Base-by-base conservation (phyloP, 2,329 filamentous ascomycete genomes). In the Ascochyta clinopodiicola region DNA sequence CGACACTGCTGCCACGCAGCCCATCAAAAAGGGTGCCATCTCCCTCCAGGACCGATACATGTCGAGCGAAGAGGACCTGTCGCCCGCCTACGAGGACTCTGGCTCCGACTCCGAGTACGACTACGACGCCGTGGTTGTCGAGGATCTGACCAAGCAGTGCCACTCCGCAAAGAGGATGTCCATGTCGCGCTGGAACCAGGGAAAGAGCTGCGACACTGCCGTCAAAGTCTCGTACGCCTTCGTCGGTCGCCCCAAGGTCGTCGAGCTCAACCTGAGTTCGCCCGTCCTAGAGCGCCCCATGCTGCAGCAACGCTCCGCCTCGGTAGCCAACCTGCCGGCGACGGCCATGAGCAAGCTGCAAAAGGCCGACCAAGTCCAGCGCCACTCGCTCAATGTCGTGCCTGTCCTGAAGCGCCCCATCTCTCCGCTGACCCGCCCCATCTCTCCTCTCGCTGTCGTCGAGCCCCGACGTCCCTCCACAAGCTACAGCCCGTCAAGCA, bases 31-130 rank as follows among this genome's bases (percentile, higher is more conserved):
- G 48, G 66, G 72, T 19, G 57, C 56, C 50, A 47, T 65, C 39
- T 56, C 65, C 44, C 64, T 75, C 56, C 72, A 76, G 48, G 68
- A 76, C 37, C 67, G 71, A 19, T 77, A 77, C 55, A 67, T 76
- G 35, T 75, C 73, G 6, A 75, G 72, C 46, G 74, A 77, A 45
- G 74, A 77, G 49, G 72, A 75, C 51, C 66, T 76, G 10, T 74
- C 71, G 6, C 72, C 74, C 9, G 69, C 70, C 57, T 73, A 73
- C 50, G 64, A 73, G 42, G 68, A 62, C 44, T 69, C 65, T 0
- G 53, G 32, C 37, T 69, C 66, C 0, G 70, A 69, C 12, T 66
- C 61, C 34, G 67, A 68, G 22, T 68, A 67, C 51, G 70, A 73
- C 60, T 72, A 69, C 44, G 73, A 71, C 40, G 63, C 67, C 15